Conservation (phyloP, 2,329 filamentous ascomycete genomes). For the Cryphonectria japonica region DNA sequence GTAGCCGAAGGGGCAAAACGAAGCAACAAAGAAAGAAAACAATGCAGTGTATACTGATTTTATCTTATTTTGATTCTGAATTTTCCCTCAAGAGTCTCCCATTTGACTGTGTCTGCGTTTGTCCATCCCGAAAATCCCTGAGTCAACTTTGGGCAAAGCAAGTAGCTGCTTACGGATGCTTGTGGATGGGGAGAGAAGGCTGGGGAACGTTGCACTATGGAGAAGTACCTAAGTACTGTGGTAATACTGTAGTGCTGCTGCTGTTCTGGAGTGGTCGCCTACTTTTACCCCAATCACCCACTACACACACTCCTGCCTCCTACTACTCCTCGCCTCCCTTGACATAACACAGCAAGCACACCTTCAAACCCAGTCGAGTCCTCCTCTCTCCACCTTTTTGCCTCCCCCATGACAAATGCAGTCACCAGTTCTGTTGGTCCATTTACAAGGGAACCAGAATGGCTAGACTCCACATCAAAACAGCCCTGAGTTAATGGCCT, state of each 20-base stretch:
- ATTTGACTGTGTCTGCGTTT: background rate
- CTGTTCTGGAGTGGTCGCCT: too few relatives aligned
- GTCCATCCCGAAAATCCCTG: background rate
- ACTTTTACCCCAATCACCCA: background rate
- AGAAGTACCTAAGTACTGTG: background rate
- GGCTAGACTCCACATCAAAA: background rate
- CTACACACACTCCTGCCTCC: background rate
- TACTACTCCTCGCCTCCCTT: background rate
- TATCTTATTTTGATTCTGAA: background rate
- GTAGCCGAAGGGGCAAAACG: background rate
- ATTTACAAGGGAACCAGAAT: background rate
- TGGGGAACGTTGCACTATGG: slow-evolving; percentile 16
- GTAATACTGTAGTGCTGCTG: background rate
- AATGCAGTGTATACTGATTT: background rate
- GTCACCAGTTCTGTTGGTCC: background rate
- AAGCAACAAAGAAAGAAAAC: too few relatives aligned
- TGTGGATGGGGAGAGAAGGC: slow-evolving; percentile 27
- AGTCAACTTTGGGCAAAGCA: background rate
- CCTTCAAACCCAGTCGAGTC: background rate
- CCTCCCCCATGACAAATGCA: background rate
- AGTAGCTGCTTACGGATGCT: slow-evolving; percentile 5
- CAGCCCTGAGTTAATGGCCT: background rate
- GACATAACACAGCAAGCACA: background rate
- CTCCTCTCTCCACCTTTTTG: background rate
- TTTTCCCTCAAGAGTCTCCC: background rate